Conservation (phyloP, 768 basidiomycete species). For the Psilocybe tampanensis region DNA sequence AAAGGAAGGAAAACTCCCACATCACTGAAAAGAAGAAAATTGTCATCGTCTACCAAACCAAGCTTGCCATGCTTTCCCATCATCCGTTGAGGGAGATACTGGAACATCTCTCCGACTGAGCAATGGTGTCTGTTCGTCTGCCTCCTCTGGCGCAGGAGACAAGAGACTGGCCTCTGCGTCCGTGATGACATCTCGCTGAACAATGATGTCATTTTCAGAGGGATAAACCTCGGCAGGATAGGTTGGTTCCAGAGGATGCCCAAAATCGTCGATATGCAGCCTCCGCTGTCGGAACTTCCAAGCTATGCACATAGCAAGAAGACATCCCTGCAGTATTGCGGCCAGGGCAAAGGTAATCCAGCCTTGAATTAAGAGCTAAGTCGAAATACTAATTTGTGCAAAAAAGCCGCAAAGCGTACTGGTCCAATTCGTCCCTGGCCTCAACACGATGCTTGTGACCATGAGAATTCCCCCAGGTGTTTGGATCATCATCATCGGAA, state of each 20-base stretch:
- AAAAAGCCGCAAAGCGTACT: constrained; percentile 47
- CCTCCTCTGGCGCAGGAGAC: no score
- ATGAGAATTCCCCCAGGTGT: constrained; percentile 89
- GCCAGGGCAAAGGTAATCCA: constrained; percentile 84
- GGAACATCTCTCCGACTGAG: no score
- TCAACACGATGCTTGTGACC: constrained; percentile 77
- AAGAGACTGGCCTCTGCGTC: no score
- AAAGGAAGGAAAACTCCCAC: no score
- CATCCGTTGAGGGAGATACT: no score
- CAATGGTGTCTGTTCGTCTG: no score
- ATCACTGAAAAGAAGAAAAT: no score
- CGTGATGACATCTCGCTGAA: background rate
- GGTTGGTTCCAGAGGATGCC: constrained; percentile 42
- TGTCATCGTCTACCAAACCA: no score
- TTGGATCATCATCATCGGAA: constrained; percentile 96
- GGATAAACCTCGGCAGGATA: background rate
- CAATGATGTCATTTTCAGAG: background rate
- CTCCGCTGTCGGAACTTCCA: constrained; percentile 82
- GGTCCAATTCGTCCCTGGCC: constrained; percentile 85
- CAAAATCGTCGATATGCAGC: constrained; percentile 89
- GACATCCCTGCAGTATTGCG: constrained; percentile 79
- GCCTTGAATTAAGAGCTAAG: constrained; percentile 37
- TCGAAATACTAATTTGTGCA: background rate
- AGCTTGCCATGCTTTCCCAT: no score
- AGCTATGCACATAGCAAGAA: constrained; percentile 82